phyloP scores from a whole-genome alignment of 768 basidiomycete species.

The Heimioporus sp. region DNA sequence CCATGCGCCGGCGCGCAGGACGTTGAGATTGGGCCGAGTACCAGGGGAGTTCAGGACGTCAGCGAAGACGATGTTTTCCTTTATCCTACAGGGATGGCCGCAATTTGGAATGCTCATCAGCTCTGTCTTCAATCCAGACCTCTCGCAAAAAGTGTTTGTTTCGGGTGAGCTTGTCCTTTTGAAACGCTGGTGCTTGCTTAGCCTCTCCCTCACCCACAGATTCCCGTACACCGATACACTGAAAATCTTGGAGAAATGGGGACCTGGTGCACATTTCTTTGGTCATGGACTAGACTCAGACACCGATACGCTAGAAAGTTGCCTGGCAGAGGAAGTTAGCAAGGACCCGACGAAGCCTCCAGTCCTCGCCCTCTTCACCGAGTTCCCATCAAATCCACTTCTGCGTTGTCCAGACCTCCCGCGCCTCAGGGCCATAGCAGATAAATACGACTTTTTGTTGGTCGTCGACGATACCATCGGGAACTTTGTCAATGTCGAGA shows the following conservation, averaged over 20 bases:
- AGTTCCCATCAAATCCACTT: constrained; percentile 95
- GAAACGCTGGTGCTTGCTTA: not conserved
- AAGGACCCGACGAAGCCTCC: constrained; percentile 49
- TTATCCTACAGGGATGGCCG: constrained; percentile 86
- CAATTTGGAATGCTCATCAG: constrained; percentile 91
- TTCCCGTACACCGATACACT: constrained; percentile 96
- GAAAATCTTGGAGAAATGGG: constrained; percentile 95
- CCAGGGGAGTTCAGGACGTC: constrained; percentile 64
- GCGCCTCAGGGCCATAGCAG: constrained; percentile 73
- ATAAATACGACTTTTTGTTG: constrained; percentile 84
- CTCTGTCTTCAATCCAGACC: constrained; percentile 52
- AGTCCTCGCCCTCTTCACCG: constrained; percentile 80
- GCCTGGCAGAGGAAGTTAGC: constrained; percentile 49
- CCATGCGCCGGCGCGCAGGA: constrained; percentile 46
- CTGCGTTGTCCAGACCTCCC: constrained; percentile 80
- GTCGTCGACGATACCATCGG: constrained; percentile 95
- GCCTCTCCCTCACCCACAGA: constrained; percentile 38
- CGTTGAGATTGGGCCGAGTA: constrained; percentile 56
- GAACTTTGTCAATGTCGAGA: constrained; percentile 91
- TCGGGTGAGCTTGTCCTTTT: constrained; percentile 61
- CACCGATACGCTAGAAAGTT: constrained; percentile 64
- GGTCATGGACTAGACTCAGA: constrained; percentile 78
- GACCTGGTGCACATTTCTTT: constrained; percentile 88
- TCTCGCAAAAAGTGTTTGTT: constrained; percentile 83
- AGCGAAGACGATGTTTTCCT: constrained; percentile 88